phyloP scores from a whole-genome alignment of 139 green algal species.

The Chlorella vulgaris region DNA sequence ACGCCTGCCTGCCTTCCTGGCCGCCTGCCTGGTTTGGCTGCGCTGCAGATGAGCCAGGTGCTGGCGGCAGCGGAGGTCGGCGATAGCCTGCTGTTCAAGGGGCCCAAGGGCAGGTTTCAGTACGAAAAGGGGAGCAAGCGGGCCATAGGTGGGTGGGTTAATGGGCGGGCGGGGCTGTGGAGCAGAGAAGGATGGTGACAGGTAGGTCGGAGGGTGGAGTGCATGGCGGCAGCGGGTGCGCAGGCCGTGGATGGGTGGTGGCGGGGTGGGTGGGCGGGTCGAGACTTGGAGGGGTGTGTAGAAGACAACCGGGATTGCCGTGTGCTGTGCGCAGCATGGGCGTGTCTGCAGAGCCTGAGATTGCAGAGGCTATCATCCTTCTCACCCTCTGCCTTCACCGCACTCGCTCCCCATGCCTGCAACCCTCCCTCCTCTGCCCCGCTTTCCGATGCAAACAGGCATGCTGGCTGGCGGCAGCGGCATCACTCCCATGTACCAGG shows the following conservation, averaged over 20 bases:
- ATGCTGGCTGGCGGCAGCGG: constrained; percentile 96
- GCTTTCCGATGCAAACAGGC: constrained; percentile 52
- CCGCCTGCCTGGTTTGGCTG: too few species aligned
- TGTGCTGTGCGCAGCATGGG: too few species aligned
- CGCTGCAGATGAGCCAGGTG: constrained; percentile 25
- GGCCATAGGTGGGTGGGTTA: constrained; percentile 59
- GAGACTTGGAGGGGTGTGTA: too few species aligned
- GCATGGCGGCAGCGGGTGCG: too few species aligned
- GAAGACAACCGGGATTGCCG: too few species aligned
- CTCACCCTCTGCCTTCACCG: not conserved
- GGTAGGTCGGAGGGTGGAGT: not conserved
- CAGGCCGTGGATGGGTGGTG: too few species aligned
- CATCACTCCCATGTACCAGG: constrained; percentile 92
- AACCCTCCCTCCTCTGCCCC: too few species aligned
- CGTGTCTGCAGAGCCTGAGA: too few species aligned
- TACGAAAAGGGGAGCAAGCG: constrained; percentile 78
- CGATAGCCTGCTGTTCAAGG: constrained; percentile 84
- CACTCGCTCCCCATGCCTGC: too few species aligned
- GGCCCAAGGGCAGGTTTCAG: constrained; percentile 83
- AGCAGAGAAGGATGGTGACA: not conserved
- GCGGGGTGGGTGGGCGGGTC: too few species aligned
- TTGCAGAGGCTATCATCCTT: too few species aligned
- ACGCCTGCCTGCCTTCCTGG: not conserved
- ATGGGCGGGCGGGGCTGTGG: not conserved
- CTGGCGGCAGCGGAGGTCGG: constrained; percentile 65